These are phyloP conservation scores for Lentinula guzmanii DNA, from an alignment of 768 basidiomycete genomes.

Conservation along the genomic window DNA sequence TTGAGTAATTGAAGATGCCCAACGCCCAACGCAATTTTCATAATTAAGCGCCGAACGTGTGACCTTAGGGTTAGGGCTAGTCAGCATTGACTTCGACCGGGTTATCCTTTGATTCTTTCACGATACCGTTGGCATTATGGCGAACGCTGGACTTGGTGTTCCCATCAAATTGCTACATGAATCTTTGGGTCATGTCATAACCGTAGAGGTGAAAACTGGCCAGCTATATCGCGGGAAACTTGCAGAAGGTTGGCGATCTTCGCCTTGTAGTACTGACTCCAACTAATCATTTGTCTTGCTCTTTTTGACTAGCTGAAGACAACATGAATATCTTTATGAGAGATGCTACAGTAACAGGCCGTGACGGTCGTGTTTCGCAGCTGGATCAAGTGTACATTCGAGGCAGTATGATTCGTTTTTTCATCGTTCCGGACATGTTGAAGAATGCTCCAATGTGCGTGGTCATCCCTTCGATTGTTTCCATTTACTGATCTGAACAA, in stretches of 20 bases:
- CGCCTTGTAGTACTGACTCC: conserved; percentile 9
- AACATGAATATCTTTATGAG: conserved; percentile 94
- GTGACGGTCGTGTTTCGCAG: conserved; percentile 98
- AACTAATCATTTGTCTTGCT: conserved; percentile 11
- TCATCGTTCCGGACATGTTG: conserved; percentile 99
- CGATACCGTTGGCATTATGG: conserved; percentile 26
- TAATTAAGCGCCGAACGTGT: neutral
- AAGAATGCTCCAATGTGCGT: conserved; percentile 98
- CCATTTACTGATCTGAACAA: neutral
- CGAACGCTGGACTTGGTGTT: conserved; percentile 74
- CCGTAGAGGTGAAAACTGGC: conserved; percentile 97
- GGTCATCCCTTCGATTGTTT: conserved; percentile 4
- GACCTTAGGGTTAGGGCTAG: neutral
- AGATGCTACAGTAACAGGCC: conserved; percentile 95
- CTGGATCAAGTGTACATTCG: conserved; percentile 98
- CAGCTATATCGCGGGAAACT: conserved; percentile 97
- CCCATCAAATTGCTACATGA: conserved; percentile 97
- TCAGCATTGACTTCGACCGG: neutral
- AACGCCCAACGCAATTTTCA: no score
- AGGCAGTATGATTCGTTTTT: conserved; percentile 97
- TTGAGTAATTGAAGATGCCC: no score
- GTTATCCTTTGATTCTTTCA: neutral
- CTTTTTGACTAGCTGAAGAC: conserved; percentile 73
- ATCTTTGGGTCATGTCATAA: conserved; percentile 92
- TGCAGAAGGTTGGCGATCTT: conserved; percentile 67